Base-by-base conservation (phyloP, 352 stramenopile species). In the Hyaloperonospora brassicae region DNA sequence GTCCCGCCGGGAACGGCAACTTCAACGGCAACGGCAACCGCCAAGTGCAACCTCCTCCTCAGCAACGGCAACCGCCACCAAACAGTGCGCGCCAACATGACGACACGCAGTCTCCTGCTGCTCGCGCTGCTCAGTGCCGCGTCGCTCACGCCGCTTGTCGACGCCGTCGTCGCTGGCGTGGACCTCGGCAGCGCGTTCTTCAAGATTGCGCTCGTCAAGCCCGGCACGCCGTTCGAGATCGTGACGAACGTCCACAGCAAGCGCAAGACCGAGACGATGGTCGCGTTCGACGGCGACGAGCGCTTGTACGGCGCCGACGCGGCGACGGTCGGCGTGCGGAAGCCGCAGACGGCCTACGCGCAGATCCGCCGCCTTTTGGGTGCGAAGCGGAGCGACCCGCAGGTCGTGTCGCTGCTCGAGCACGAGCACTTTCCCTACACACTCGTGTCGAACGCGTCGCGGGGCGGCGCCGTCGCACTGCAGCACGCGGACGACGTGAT, bases 161-260 rank as follows among this genome's bases (percentile, higher is more conserved):
- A 79, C 0, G 69, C 69, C 38, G 82, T 71, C 55, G 73, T 89
- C 41, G 75, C 78, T 0, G 95, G 95, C 53, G 87, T 99, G 31
- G 96, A 99, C 76, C 89, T 98, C 60, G 96, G 95, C 59, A 94
- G 84, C 54, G 84, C 98, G 58, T 89, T 84, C 55, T 89, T 89
- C 66, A 89, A 89, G 64, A 68, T 89, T 34, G 79, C 79, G 50
- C 76, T 89, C 11, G 79, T 89, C n/a, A 89, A 97, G 69, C 92
- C 93, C 46, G 94, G 95, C 46, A 95, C 87, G 50, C 93, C 95
- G 6, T 87, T 98, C 52, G 92, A 98, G 72, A 98, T 98, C 76
- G 95, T 99, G 2, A 98, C 94, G 22, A 98, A 99, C 70, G 73
- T 97, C 46, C 90, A 98, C 64, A 98, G 90, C 57, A 99, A 99